Evolutionary conservation across 306 rosid species (phyloP).

Genomic region (Psophocarpus tetragonolobus): DNA sequence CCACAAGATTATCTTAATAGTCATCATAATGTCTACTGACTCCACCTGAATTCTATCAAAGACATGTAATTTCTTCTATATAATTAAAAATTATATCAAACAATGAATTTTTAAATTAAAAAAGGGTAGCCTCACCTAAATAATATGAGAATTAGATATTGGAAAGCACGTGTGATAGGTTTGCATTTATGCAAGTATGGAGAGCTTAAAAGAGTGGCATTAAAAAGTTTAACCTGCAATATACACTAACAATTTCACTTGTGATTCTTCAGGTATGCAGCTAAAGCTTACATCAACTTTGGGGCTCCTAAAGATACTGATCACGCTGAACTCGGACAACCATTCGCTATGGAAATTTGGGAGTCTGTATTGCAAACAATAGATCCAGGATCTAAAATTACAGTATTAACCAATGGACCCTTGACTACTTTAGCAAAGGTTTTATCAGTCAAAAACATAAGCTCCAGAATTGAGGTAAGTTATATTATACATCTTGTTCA

Average conservation of each 20-base stretch:
- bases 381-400: constrained; percentile 65
- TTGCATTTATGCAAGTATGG: not conserved
- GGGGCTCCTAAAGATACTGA: constrained; percentile 72
- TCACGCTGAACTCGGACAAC: constrained; percentile 75
- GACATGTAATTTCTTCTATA: not conserved
- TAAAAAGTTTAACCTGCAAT: not conserved
- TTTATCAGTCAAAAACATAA: constrained; percentile 44
- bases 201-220: not conserved
- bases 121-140: not conserved
- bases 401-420: constrained; percentile 89
- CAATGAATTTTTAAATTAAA: not conserved
- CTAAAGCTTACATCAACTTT: constrained; percentile 56
- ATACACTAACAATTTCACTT: constrained; percentile 5
- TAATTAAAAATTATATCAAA: not conserved
- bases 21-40: no score
- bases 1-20: no score
- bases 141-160: not conserved
- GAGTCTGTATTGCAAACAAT: constrained; percentile 51
- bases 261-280: constrained; percentile 61
- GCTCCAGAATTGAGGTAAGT: constrained; percentile 68
- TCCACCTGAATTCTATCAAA: no score
- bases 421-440: constrained; percentile 84
- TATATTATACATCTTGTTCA: not conserved
- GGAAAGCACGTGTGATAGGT: not conserved
- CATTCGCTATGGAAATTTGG: constrained; percentile 80